phyloP scores from a whole-genome alignment of 2,329 filamentous ascomycete genomes.

The Clonostachys rhizophaga region DNA sequence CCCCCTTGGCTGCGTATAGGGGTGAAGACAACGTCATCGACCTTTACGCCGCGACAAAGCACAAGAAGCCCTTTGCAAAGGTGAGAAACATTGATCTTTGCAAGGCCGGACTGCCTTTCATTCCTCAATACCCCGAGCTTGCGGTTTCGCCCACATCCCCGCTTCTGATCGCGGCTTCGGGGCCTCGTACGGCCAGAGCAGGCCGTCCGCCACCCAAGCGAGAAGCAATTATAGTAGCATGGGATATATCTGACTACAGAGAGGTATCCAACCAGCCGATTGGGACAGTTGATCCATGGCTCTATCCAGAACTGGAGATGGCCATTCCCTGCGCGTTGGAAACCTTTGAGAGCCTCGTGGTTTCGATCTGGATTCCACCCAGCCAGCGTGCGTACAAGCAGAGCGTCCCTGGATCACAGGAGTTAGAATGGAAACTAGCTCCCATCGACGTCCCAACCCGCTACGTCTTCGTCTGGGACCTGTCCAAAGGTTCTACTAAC shows the following conservation, averaged over 20 bases:
- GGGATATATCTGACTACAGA: conserved; percentile 24
- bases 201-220: conserved; percentile 29
- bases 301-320: conserved; percentile 30
- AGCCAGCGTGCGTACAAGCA: conserved; percentile 13
- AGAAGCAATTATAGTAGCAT: conserved; percentile 29
- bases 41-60: conserved; percentile 19
- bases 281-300: conserved; percentile 26
- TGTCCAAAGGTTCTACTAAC: conserved; percentile 24
- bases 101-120: conserved; percentile 24
- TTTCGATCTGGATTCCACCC: conserved; percentile 33
- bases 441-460: conserved; percentile 22
- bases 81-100: conserved; percentile 24
- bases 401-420: neutral
- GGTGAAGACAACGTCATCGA: conserved; percentile 22
- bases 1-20: conserved; percentile 27
- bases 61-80: conserved; percentile 30
- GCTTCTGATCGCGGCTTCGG: conserved; percentile 28
- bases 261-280: conserved; percentile 21
- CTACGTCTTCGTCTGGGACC: conserved; percentile 33
- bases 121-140: conserved; percentile 31
- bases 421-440: conserved; percentile 21
- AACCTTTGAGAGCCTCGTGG: conserved; percentile 28
- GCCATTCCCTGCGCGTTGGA: conserved; percentile 28
- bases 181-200: conserved; percentile 27
- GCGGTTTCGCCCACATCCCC: conserved; percentile 31